phyloP scores from a whole-genome alignment of 73 alveolate genomes.

The Paramecium sonneborni region DNA sequence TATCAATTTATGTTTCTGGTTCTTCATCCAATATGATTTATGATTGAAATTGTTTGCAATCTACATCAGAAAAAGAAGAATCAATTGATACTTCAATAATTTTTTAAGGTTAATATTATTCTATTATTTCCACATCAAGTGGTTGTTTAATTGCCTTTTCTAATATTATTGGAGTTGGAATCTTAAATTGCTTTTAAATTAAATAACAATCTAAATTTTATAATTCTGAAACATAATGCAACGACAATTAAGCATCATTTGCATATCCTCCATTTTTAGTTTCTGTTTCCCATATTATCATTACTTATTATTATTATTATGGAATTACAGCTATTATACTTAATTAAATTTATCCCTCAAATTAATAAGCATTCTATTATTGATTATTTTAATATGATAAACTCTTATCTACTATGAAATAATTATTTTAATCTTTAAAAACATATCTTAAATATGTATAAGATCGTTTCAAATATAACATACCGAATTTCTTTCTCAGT shows the following conservation, averaged over 20 bases:
- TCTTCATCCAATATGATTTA: neutral
- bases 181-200: neutral
- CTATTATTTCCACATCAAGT: neutral
- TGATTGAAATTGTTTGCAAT: neutral
- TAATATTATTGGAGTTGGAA: neutral
- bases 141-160: neutral
- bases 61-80: neutral
- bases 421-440: neutral
- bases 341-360: neutral
- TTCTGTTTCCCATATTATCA: slow-evolving; percentile 40
- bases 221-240: neutral
- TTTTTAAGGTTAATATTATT: neutral
- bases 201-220: neutral
- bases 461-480: slow-evolving; percentile 8
- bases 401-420: slow-evolving; percentile 20
- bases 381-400: neutral
- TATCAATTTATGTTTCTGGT: neutral
- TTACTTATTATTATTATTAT: neutral
- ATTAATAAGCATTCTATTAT: neutral
- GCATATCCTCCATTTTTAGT: slow-evolving; percentile 50
- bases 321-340: slow-evolving; percentile 24
- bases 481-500: slow-evolving; percentile 10
- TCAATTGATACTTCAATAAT: neutral
- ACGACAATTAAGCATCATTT: neutral
- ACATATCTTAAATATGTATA: slow-evolving; percentile 10